Evolutionary conservation across 225 moss, liverwort and hornwort species (phyloP).

Genomic region (Polytrichum formosum): DNA sequence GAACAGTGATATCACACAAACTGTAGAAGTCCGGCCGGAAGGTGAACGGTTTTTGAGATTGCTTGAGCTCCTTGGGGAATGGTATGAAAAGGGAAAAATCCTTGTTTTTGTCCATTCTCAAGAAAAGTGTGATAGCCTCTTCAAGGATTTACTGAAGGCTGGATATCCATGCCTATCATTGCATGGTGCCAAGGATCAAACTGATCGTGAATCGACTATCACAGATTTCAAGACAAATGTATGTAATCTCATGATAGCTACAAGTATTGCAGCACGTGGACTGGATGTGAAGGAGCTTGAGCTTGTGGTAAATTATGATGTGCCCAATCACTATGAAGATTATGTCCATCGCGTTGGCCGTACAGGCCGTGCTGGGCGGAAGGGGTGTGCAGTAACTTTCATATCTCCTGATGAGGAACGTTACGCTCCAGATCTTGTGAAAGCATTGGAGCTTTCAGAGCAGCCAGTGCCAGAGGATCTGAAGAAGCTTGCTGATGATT

Average conservation of each 20-base stretch:
- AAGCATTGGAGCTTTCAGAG: slow-evolving; percentile 86
- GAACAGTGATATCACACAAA: slow-evolving; percentile 97
- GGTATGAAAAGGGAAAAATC: slow-evolving; percentile 98
- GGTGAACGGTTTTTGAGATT: slow-evolving; percentile 83
- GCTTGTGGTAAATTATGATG: slow-evolving; percentile 94
- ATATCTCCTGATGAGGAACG: slow-evolving; percentile 89
- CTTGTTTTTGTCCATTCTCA: slow-evolving; percentile 98
- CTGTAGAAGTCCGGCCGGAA: slow-evolving; percentile 94
- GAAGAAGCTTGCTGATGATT: slow-evolving; percentile 95
- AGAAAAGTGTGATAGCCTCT: slow-evolving; percentile 93
- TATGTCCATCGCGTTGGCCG: slow-evolving; percentile 99
- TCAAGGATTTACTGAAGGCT: slow-evolving; percentile 81
- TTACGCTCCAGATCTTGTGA: slow-evolving; percentile 94
- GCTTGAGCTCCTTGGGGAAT: slow-evolving; percentile 94
- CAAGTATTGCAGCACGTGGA: slow-evolving; percentile 93
- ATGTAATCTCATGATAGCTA: slow-evolving; percentile 96
- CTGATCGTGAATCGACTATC: slow-evolving; percentile 91
- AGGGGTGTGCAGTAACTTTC: slow-evolving; percentile 94
- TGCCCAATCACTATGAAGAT: slow-evolving; percentile 97
- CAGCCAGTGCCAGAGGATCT: slow-evolving; percentile 96
- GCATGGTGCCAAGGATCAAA: slow-evolving; percentile 98
- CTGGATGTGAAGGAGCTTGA: slow-evolving; percentile 98
- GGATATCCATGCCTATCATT: slow-evolving; percentile 96
- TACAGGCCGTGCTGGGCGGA: slow-evolving; percentile 95
- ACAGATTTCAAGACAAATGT: slow-evolving; percentile 96